A percentile compares a stretch with the other conserved stretches of the same genome.
Conservation (phyloP, 2,329 filamentous ascomycete genomes). For the Basipetospora chlamydospora region DNA sequence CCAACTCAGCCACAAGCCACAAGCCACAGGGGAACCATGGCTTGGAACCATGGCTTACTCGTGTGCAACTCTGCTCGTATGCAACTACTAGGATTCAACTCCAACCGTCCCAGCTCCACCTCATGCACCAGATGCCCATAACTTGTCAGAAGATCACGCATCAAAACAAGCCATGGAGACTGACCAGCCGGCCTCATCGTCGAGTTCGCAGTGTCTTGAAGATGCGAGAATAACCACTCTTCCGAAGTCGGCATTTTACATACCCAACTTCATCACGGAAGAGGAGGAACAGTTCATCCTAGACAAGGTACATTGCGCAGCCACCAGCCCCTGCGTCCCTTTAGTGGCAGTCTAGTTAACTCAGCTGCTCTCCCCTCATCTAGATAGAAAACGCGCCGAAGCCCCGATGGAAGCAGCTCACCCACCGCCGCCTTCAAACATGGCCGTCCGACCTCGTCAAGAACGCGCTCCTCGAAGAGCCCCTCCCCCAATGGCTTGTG, state of each 20-base stretch:
- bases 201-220: conserved; percentile 36
- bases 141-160: too few species aligned
- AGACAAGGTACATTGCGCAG: conserved; percentile 40
- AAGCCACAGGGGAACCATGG: too few species aligned
- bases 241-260: conserved; percentile 62
- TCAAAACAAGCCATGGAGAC: too few species aligned
- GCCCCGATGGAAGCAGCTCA: conserved; percentile 72
- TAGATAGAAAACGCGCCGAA: conserved; percentile 50
- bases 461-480: conserved; percentile 59
- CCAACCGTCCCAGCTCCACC: too few species aligned
- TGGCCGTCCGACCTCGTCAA: conserved; percentile 74
- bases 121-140: too few species aligned
- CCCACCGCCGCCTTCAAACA: conserved; percentile 80
- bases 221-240: conserved; percentile 36
- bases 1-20: too few species aligned
- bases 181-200: too few species aligned
- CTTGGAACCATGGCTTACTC: too few species aligned
- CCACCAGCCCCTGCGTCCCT: background rate
- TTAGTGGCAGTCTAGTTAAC: too few species aligned
- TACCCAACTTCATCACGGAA: conserved; percentile 66
- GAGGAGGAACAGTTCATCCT: conserved; percentile 61
- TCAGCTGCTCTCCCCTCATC: background rate
- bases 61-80: too few species aligned
- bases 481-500: conserved; percentile 62
- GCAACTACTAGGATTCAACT: too few species aligned